A percentile compares a stretch with the other conserved stretches of the same genome.
phyloP scores from a whole-genome alignment of 1,284 basidiomycete genomes.

The Moesziomyces sp. region DNA sequence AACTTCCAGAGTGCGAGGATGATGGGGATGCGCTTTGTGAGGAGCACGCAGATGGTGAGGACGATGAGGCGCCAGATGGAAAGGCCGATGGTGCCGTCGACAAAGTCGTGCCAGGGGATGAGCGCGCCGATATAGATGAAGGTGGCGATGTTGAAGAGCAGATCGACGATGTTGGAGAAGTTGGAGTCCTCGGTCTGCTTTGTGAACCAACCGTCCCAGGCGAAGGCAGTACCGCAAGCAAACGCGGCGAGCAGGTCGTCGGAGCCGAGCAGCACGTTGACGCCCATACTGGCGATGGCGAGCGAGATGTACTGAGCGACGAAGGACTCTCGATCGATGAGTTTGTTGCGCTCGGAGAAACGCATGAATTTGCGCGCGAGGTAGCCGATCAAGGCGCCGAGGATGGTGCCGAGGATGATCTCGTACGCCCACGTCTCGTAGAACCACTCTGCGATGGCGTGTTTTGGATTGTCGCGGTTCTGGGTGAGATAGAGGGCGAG shows the following conservation, averaged over 20 bases:
- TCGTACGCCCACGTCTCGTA: constrained; percentile 75
- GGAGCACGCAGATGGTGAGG: constrained; percentile 58
- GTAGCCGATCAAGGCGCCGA: constrained; percentile 83
- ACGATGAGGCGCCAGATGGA: constrained; percentile 63
- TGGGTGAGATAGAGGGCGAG: constrained; percentile 89
- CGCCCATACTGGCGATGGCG: constrained; percentile 80
- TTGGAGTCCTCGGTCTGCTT: constrained; percentile 84
- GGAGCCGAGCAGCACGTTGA: constrained; percentile 65
- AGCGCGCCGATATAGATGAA: constrained; percentile 68
- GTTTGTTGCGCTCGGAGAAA: constrained; percentile 85
- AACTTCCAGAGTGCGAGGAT: constrained; percentile 64
- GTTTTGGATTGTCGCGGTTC: constrained; percentile 74
- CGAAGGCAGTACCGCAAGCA: constrained; percentile 93
- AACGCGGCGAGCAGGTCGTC: constrained; percentile 76
- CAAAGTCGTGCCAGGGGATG: constrained; percentile 65
- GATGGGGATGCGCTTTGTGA: constrained; percentile 65
- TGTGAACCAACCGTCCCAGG: constrained; percentile 94
- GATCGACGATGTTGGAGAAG: constrained; percentile 94
- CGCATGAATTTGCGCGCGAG: constrained; percentile 92
- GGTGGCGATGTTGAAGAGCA: constrained; percentile 71
- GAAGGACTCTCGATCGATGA: constrained; percentile 96
- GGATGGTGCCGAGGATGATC: constrained; percentile 80
- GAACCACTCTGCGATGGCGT: constrained; percentile 71
- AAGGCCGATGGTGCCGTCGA: constrained; percentile 48
- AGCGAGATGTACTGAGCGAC: constrained; percentile 88